Evolutionary conservation across 1,139 yeast species (phyloP), one percentile per base, ranked within the genome.

Genomic region (Suhomyces bolitotheri): DNA sequence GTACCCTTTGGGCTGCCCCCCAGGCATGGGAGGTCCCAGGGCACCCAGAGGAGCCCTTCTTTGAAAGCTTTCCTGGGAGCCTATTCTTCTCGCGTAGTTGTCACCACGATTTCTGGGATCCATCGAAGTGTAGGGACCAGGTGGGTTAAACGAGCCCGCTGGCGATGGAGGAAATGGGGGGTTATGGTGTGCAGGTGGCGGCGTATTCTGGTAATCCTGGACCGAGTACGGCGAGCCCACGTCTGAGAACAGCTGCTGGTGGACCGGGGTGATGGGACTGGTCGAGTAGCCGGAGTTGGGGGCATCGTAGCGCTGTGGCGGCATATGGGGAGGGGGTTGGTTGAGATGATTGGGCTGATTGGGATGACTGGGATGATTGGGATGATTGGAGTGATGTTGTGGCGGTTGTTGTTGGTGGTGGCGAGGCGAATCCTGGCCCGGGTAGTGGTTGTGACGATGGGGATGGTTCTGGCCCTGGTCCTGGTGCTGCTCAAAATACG

Each of bases 401-500:
- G n/a, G n/a, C n/a, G n/a, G n/a, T 4, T 17, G 33, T 16, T 29
- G 19, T 19, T 30, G 39, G 22, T 31, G 40, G 21, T 32, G 38
- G 17, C 29, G 39, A 15, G 34, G 38, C 15, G 23, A 39, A 16
- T 41, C 42, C 15, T 32, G 44, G 42, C 16, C 34, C 40, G 22
- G 21, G 40, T 20, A 23, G 26, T 16, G 33, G 43, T 31, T 44
- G 37, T 16, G 33, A 26, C 9, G 22, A 24, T 13, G 28, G 34
- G 7, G 23, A 43, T 11, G 22, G 35, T 14, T 23, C 16, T 11
- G 19, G 25, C 26, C 33, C 34, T 16, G 21, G 8, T 17, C 20
- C 7, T 17, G 20, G 20, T 7, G 7, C 20, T 7, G 40, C 10
- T 39, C 55, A 33, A 58, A 44, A 44, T 56, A 58, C 4, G 58